A percentile compares a stretch with the other conserved stretches of the same genome.
Evolutionary conservation across 2,329 filamentous ascomycete genomes (phyloP).

Genomic region (Aspergillus pseudoglaucus): DNA sequence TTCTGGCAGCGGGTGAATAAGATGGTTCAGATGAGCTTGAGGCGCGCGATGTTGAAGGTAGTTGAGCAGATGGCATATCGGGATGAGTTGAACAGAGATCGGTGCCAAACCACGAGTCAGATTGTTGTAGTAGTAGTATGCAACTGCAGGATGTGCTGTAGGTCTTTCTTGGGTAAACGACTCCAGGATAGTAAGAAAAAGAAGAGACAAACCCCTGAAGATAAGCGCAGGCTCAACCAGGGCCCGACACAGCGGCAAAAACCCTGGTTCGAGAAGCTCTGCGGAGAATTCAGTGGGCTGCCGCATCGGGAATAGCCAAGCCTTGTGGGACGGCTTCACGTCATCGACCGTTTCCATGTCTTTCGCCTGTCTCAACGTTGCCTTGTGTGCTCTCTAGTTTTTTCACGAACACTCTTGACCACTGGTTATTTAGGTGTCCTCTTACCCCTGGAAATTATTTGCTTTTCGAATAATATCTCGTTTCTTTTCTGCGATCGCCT

Average conservation of each 20-base stretch:
- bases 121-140: no score
- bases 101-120: neutral
- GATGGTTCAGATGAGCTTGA: conserved; percentile 20
- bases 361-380: neutral
- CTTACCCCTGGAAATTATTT: neutral
- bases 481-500: neutral
- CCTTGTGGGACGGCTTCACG: neutral
- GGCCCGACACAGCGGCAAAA: neutral
- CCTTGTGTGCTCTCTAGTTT: neutral
- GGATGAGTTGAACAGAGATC: neutral
- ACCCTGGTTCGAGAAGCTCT: neutral
- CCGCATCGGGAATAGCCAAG: neutral
- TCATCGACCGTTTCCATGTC: neutral
- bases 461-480: neutral
- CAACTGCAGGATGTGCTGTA: neutral
- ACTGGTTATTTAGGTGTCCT: neutral
- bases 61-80: conserved; percentile 20
- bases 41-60: conserved; percentile 11
- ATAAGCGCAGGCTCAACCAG: neutral
- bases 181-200: neutral
- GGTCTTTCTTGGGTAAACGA: neutral
- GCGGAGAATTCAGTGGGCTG: neutral
- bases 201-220: neutral
- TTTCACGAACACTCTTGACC: neutral
- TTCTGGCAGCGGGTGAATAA: conserved; percentile 16